Conservation (phyloP, 129 eudicot genomes). For the Oenanthe sinensis region DNA sequence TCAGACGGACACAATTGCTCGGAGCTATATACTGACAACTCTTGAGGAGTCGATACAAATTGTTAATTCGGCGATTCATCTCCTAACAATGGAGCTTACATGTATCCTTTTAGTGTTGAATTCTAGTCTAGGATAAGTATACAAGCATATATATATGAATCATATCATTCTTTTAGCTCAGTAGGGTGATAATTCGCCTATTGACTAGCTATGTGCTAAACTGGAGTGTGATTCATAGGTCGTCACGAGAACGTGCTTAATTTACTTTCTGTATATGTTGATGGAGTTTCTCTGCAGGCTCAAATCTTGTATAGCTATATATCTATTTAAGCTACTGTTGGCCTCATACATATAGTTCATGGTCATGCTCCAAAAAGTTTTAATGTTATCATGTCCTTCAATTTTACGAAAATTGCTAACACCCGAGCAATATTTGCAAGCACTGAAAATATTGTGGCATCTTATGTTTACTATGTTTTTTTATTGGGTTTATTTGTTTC, state of each 20-base stretch:
- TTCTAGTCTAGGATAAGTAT: background rate
- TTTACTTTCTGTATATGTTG: background rate
- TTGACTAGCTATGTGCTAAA: background rate
- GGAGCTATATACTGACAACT: conserved; percentile 82
- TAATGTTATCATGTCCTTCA: background rate
- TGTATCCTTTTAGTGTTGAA: conserved; percentile 60
- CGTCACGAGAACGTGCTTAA: background rate
- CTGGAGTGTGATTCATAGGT: background rate
- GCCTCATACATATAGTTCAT: background rate
- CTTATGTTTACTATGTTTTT: background rate
- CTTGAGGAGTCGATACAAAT: conserved; percentile 91
- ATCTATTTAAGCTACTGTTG: background rate
- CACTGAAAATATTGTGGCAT: background rate
- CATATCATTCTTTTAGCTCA: background rate
- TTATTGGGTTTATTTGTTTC: background rate
- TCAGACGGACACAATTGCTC: conserved; percentile 75
- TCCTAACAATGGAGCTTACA: conserved; percentile 63
- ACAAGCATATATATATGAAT: background rate
- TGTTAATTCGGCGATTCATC: conserved; percentile 80
- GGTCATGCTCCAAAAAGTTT: background rate
- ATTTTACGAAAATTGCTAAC: background rate
- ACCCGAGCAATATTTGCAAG: background rate
- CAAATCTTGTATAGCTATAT: background rate
- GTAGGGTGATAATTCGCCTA: background rate
- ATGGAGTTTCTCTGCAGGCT: background rate